phyloP scores from a whole-genome alignment of 257 asterid genomes.

The Osmanthus fragrans region DNA sequence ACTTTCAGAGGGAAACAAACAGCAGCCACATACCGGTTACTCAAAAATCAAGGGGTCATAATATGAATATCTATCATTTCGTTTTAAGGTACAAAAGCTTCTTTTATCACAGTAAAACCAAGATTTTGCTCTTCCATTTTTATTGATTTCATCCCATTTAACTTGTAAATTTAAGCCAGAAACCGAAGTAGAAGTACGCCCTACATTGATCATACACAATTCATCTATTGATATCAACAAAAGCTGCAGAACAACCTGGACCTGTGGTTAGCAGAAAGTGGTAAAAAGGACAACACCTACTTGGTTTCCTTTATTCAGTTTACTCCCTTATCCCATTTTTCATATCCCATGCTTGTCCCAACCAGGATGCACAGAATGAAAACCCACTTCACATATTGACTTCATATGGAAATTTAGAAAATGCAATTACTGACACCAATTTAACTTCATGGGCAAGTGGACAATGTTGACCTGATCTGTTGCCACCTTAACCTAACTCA shows the following conservation, averaged over 20 bases:
- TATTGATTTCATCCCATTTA: background rate
- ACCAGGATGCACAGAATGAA: slow-evolving; percentile 2
- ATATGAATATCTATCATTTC: background rate
- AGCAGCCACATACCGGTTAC: background rate
- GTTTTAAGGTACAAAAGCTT: background rate
- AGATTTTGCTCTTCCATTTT: background rate
- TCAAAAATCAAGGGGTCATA: background rate
- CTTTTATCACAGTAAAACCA: background rate
- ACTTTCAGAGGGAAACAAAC: background rate
- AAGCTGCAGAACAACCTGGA: background rate
- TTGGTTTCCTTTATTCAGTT: background rate
- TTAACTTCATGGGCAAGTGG: background rate
- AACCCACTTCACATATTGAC: background rate
- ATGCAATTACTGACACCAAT: background rate
- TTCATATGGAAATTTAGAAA: background rate
- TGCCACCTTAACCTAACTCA: background rate
- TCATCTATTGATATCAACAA: background rate
- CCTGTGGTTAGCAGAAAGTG: background rate
- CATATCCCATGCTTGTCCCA: background rate
- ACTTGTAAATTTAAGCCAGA: background rate
- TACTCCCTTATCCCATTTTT: background rate
- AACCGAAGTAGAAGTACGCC: background rate
- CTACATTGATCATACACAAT: background rate
- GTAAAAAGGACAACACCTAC: background rate
- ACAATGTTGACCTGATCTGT: background rate